These are phyloP conservation scores for Aspergillus sp. DNA, from an alignment of 2,329 filamentous ascomycete species.

Conservation along the genomic window DNA sequence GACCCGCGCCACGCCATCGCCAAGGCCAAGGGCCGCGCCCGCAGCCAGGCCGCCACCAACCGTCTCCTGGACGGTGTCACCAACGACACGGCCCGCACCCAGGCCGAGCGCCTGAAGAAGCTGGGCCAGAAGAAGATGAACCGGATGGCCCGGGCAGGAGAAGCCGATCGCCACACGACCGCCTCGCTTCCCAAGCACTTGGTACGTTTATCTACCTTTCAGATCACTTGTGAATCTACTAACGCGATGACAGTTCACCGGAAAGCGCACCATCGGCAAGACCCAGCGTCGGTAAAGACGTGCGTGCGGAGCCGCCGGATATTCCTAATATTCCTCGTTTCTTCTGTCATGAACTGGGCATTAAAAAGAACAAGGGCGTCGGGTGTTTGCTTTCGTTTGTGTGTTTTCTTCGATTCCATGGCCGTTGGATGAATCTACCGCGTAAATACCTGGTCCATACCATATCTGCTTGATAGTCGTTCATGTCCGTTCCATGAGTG, in stretches of 20 bases:
- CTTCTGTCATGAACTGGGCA: conserved; percentile 10
- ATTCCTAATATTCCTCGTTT: conserved; percentile 17
- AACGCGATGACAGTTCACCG: conserved; percentile 63
- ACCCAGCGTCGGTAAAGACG: conserved; percentile 51
- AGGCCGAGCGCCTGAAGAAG: conserved; percentile 85
- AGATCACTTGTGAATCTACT: conserved; percentile 10
- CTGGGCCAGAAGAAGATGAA: conserved; percentile 98
- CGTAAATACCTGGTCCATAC: conserved; percentile 10
- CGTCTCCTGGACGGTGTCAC: conserved; percentile 56
- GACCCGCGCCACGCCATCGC: conserved; percentile 51
- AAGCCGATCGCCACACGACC: conserved; percentile 87
- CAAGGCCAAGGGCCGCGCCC: conserved; percentile 70
- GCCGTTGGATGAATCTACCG: conserved; percentile 11
- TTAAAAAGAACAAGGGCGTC: conserved; percentile 9
- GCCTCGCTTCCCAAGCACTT: conserved; percentile 85
- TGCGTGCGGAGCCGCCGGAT: conserved; percentile 27
- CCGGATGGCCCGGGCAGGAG: conserved; percentile 92
- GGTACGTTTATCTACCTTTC: conserved; percentile 52
- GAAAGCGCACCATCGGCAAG: conserved; percentile 94
- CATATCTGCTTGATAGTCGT: background rate
- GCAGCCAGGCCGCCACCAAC: conserved; percentile 52
- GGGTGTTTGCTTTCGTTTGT: conserved; percentile 6
- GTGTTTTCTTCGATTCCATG: conserved; percentile 4
- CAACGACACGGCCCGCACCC: conserved; percentile 64
- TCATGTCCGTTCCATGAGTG: background rate